Evolutionary conservation across 2,329 filamentous ascomycete genomes (phyloP), one percentile per base, ranked within the genome.

Genomic region (Beauveria australis): DNA sequence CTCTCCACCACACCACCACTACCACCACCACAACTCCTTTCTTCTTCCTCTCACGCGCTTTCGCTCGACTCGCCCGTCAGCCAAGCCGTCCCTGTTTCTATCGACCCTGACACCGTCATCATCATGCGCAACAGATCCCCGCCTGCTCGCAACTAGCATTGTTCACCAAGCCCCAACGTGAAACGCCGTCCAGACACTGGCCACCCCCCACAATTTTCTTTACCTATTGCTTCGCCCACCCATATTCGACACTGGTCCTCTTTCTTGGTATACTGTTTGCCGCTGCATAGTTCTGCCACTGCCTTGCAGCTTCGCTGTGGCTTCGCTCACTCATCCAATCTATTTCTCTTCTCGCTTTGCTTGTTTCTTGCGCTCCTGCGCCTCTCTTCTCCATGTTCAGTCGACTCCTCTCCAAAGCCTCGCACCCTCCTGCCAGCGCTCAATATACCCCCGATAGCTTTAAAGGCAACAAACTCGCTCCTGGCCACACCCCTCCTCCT

Each of bases 371-470:
- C 53, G 48, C 53, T 14, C 26, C 26, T 33, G 51, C 41, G 49
- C 26, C 61, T 19, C 49, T 41, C 58, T 62, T 64, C 65, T 73
- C 73, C 70, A 76, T 76, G 74, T 76, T 76, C 65, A 70, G 67
- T 66, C 72, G 72, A 66, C 69, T 66, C 60, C 69, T 70, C 60
- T 70, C 70, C 64, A 66, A 58, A 56, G 63, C 61, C 66, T 71
- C 61, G 65, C 67, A 60, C 58, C 58, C 41, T 47, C 28, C 40
- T 8, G 26, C 49, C 49, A 63, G 62, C 43, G 53, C 62, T 19
- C 61, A 62, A 30, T 62, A 41, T 53, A 52, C 58, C 49, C 60
- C 59, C 41, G 19, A 58, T 55, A 63, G 51, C 53, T 41, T 58
- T 26, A 48, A 33, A 59, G 52, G 57, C 47, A 53, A 60, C 55